Evolutionary conservation across 2,329 filamentous ascomycete species (phyloP), one percentile per base, ranked within the genome.

Genomic region (Aspergillus intermedius): DNA sequence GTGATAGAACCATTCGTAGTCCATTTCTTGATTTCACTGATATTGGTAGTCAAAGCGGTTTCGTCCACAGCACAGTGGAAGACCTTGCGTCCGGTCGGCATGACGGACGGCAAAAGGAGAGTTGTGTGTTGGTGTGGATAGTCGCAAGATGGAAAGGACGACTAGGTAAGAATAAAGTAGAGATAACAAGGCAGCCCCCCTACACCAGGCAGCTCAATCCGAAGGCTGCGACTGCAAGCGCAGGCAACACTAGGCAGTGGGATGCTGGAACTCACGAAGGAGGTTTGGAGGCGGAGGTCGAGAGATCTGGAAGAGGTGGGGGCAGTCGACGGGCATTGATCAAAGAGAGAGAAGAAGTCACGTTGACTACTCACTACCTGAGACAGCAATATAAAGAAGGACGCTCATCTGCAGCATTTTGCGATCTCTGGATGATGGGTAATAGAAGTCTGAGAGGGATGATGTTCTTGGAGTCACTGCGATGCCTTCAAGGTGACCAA

Each of bases 51-150:
- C 48, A 78, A 60, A 43, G 74, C 74, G 45, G 74, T 77, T 55
- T 77, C 75, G 59, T 78, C 76, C 53, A 76, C 73, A 52, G 77
- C 73, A 65, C 75, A 77, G 61, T 75, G 71, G 55, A 77, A 74
- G 55, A 72, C 66, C 59, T 74, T 75, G 56, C 68, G 68, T 57
- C 60, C 68, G 49, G 67, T 58, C 54, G 69, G 66, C 70, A 72
- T 72, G 57, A 49, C 54, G 51, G 56, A 30, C 13, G 43, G 43
- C 25, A 30, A 22, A n/a, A 21, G 54, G 49, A 59, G 34, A n/a
- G n/a, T 37, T 37, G 10, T 8, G 34, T 37, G 34, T 37, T n/a
- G 17, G n/a, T 17, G 34, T 37, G 8, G 34, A 15, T 37, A 19
- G 34, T 37, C n/a, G 34, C 17, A 19, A 3, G 34, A 10, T n/a